phyloP scores from a whole-genome alignment of 2,329 filamentous ascomycete genomes.

The Aspergillus glaucus region DNA sequence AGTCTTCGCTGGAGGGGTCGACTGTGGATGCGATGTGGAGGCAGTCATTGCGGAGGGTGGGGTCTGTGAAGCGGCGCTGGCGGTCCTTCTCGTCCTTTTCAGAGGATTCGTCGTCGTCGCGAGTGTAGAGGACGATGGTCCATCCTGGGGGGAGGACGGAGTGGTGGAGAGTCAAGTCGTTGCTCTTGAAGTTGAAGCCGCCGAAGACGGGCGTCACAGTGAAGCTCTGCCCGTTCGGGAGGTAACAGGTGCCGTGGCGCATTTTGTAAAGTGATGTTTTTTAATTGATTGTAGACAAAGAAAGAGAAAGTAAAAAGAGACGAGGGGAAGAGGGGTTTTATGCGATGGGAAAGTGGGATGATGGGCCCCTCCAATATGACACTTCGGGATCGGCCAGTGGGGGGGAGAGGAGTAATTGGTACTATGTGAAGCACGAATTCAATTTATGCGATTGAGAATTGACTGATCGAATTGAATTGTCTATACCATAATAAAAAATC shows the following conservation, averaged over 20 bases:
- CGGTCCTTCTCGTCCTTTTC: conserved; percentile 33
- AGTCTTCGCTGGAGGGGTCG: conserved; percentile 72
- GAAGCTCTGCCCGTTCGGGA: conserved; percentile 83
- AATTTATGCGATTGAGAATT: background rate
- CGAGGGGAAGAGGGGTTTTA: background rate
- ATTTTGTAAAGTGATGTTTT: conserved; percentile 8
- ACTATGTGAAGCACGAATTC: no score
- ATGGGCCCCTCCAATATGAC: background rate
- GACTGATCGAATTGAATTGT: background rate
- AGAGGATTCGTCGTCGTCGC: conserved; percentile 37
- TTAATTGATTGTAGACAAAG: background rate
- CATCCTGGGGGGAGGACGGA: conserved; percentile 70
- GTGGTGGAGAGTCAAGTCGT: conserved; percentile 63
- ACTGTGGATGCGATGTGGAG: conserved; percentile 91
- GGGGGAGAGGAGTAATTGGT: no score
- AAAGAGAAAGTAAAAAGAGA: background rate
- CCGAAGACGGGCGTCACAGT: conserved; percentile 81
- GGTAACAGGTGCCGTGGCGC: conserved; percentile 39
- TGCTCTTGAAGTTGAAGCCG: conserved; percentile 83
- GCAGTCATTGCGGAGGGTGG: conserved; percentile 71
- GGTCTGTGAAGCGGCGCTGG: conserved; percentile 54
- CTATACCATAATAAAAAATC: background rate
- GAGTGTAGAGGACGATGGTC: conserved; percentile 76
- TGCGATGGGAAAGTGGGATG: conserved; percentile 2
- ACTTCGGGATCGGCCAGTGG: no score